Evolutionary conservation across 108 stramenopile genomes (phyloP).

Genomic region (Asterionellopsis glacialis): DNA sequence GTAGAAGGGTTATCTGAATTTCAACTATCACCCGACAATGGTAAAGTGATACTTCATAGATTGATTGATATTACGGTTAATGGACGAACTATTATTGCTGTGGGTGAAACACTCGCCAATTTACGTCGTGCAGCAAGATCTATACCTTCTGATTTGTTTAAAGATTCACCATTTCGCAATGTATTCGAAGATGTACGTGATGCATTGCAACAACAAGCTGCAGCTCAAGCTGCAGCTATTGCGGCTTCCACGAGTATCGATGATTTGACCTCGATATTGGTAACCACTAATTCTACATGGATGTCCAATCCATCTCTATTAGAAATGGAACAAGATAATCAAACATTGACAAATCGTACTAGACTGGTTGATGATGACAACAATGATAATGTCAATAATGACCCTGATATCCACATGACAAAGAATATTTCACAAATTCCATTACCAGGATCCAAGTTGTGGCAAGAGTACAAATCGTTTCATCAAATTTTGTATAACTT

Average conservation of each 20-base stretch:
- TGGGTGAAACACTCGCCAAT: conserved; percentile 2
- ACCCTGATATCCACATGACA: no score
- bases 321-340: no score
- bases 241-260: conserved; percentile 83
- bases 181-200: background rate
- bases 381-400: no score
- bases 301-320: no score
- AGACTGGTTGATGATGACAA: no score
- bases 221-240: conserved; percentile 89
- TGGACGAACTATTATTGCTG: background rate
- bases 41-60: background rate
- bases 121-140: background rate
- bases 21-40: background rate
- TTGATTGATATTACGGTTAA: background rate
- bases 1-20: conserved; percentile 2
- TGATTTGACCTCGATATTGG: no score
- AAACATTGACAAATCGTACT: no score
- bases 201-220: conserved; percentile 54
- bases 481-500: no score
- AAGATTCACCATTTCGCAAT: background rate
- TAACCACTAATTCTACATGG: no score
- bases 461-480: no score
- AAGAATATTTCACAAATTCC: no score
- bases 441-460: no score
- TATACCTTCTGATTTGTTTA: background rate